These are phyloP conservation scores for Arthrinium phaeospermum DNA, from an alignment of 2,329 filamentous ascomycete species.

Conservation along the genomic window DNA sequence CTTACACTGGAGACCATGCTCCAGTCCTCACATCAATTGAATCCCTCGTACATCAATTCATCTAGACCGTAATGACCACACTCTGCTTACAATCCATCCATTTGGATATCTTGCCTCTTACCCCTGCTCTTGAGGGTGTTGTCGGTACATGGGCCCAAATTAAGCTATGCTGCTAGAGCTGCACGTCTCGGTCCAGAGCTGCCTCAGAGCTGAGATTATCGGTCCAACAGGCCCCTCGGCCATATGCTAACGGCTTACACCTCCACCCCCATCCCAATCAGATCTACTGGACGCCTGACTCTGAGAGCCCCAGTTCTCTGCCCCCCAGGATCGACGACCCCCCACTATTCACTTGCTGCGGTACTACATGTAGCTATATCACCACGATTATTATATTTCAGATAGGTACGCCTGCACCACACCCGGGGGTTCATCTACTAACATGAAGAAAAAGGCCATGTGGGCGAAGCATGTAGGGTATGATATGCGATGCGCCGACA, in stretches of 20 bases:
- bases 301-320: conserved; percentile 5
- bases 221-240: conserved; percentile 14
- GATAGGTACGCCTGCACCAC: background rate
- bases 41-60: background rate
- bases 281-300: conserved; percentile 8
- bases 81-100: background rate
- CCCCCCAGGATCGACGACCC: conserved; percentile 6
- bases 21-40: too few species aligned
- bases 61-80: background rate
- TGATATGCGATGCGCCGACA: background rate
- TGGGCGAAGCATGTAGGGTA: conserved; percentile 1
- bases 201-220: conserved; percentile 11
- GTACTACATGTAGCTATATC: background rate
- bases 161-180: conserved; percentile 14
- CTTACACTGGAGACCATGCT: background rate
- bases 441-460: background rate
- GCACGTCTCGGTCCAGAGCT: conserved; percentile 16
- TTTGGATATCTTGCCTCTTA: background rate
- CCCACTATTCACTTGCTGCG: background rate
- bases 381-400: background rate
- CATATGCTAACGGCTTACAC: conserved; percentile 15
- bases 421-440: background rate
- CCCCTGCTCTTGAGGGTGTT: background rate
- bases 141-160: background rate
- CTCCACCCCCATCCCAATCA: background rate